These are phyloP conservation scores for Tricholoma sp. DNA, from an alignment of 768 basidiomycete genomes.

Conservation along the genomic window DNA sequence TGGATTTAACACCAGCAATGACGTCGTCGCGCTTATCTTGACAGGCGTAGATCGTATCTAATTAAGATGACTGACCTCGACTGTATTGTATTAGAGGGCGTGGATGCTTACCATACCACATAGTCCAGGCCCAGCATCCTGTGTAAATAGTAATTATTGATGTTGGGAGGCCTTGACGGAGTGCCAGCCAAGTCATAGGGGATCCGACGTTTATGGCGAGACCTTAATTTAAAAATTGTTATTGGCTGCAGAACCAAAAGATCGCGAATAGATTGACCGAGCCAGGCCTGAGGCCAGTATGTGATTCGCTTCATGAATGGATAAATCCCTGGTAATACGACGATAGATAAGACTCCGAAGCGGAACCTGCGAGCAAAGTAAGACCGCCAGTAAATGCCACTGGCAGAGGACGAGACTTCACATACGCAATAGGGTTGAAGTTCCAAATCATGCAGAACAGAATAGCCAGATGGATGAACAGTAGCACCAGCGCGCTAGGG, in stretches of 20 bases:
- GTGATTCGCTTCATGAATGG: conserved; percentile 37
- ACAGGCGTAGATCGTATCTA: conserved; percentile 59
- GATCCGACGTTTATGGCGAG: conserved; percentile 30
- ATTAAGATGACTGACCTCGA: too few species aligned
- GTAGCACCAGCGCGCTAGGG: conserved; percentile 22
- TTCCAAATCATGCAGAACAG: conserved; percentile 14
- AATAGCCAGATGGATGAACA: conserved; percentile 14
- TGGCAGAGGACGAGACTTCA: too few species aligned
- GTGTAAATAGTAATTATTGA: conserved; percentile 12
- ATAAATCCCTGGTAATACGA: conserved; percentile 22
- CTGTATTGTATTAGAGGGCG: background rate
- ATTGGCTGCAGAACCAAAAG: background rate
- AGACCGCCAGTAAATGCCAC: too few species aligned
- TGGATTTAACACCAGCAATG: conserved; percentile 15
- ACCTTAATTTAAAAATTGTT: conserved; percentile 5
- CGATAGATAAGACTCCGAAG: conserved; percentile 14
- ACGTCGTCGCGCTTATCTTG: conserved; percentile 56
- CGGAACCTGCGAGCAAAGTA: too few species aligned
- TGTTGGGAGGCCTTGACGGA: conserved; percentile 7
- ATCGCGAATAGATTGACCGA: conserved; percentile 18
- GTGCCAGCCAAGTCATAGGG: conserved; percentile 25
- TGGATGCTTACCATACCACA: conserved; percentile 15
- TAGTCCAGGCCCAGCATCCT: conserved; percentile 17
- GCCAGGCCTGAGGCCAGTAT: conserved; percentile 39
- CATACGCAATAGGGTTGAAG: conserved; percentile 13